Evolutionary conservation across 2,329 filamentous ascomycete genomes (phyloP).

Genomic region (Parastagonospora nodorum): DNA sequence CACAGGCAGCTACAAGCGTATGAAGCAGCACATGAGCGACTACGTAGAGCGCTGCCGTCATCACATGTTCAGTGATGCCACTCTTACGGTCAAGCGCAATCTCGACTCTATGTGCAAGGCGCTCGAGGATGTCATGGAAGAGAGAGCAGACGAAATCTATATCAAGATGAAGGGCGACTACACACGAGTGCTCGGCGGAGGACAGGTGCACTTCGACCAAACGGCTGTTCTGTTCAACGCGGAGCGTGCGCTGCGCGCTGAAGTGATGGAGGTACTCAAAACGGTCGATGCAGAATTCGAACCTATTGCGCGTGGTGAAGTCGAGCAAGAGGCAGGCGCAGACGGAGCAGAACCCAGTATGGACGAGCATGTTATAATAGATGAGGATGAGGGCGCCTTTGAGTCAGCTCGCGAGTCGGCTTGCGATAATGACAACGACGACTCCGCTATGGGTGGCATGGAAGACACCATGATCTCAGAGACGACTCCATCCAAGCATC

Average conservation of each 20-base stretch:
- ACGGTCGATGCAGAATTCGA: slow-evolving; percentile 28
- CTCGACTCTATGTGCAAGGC: slow-evolving; percentile 52
- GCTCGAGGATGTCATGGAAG: slow-evolving; percentile 51
- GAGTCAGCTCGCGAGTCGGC: slow-evolving; percentile 3
- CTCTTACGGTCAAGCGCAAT: slow-evolving; percentile 46
- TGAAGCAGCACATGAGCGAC: slow-evolving; percentile 57
- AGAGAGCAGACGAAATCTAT: slow-evolving; percentile 53
- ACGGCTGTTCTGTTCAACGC: slow-evolving; percentile 13
- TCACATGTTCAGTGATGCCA: slow-evolving; percentile 58
- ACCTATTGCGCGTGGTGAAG: slow-evolving; percentile 23
- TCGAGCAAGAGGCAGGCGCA: slow-evolving; percentile 2
- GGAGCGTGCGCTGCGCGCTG: slow-evolving; percentile 17
- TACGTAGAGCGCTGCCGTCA: slow-evolving; percentile 51
- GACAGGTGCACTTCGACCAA: slow-evolving; percentile 2
- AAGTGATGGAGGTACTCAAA: slow-evolving; percentile 20
- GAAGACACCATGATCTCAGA: slow-evolving; percentile 8
- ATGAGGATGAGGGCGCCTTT: slow-evolving; percentile 7
- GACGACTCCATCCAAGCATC: neutral
- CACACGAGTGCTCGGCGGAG: slow-evolving; percentile 39
- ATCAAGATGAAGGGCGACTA: slow-evolving; percentile 46
- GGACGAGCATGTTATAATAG: neutral
- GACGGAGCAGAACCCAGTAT: neutral
- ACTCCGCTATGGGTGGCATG: slow-evolving; percentile 2
- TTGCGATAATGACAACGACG: slow-evolving; percentile 1
- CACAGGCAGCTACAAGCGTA: slow-evolving; percentile 55